Evolutionary conservation across 257 asterid genomes (phyloP).

Genomic region (Capsicum baccatum): DNA sequence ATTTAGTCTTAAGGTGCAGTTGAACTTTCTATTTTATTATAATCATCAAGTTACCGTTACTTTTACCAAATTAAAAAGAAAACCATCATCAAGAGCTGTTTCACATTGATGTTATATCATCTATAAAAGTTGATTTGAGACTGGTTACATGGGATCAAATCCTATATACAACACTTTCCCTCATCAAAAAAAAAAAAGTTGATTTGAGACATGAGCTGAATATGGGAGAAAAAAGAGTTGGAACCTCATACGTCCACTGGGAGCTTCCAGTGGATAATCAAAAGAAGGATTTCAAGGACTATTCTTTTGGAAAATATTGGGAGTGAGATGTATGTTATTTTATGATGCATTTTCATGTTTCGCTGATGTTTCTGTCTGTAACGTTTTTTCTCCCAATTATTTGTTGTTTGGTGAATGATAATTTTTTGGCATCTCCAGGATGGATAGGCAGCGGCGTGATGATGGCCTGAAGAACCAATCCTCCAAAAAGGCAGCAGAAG

Average conservation of each 20-base stretch:
- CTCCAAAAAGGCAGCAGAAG: slow-evolving; percentile 77
- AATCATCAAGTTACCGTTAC: neutral
- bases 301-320: neutral
- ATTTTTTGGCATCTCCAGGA: slow-evolving; percentile 49
- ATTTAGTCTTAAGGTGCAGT: slow-evolving; percentile 17
- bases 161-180: too few relatives aligned
- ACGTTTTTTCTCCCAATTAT: neutral
- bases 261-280: neutral
- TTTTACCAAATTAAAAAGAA: neutral
- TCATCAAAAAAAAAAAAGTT: neutral
- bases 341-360: slow-evolving; percentile 31
- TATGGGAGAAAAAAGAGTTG: neutral
- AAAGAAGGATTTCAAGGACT: slow-evolving; percentile 19
- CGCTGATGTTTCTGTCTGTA: neutral
- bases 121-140: neutral
- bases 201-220: slow-evolving; percentile 5
- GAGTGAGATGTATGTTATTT: slow-evolving; percentile 24
- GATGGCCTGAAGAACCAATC: slow-evolving; percentile 86
- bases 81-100: neutral
- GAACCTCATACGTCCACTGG: neutral
- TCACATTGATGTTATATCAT: slow-evolving; percentile 18
- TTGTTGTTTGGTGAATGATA: slow-evolving; percentile 21
- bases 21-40: neutral
- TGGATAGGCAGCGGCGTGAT: slow-evolving; percentile 96
- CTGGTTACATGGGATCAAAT: neutral